Percentiles rank a stretch among this genome's conserved stretches.
phyloP scores from a whole-genome alignment of 139 green algal species.

The Diplosphaera chodatii region DNA sequence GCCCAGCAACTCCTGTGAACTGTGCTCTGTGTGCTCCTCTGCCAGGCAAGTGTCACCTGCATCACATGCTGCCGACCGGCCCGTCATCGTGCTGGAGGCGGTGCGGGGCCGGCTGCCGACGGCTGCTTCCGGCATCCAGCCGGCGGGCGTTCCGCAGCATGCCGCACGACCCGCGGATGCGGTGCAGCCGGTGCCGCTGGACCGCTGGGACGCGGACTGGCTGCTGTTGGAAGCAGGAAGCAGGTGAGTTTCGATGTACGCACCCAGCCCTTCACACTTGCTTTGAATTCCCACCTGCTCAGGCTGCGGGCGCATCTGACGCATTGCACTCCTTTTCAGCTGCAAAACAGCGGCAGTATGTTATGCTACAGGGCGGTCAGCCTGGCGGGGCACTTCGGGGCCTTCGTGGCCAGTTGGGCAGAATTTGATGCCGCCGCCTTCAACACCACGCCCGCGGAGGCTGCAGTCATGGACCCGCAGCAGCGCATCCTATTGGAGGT shows the following conservation, averaged over 20 bases:
- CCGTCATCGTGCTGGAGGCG: background rate
- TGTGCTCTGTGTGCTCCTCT: background rate
- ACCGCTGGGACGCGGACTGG: conserved; percentile 44
- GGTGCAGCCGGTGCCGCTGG: conserved; percentile 22
- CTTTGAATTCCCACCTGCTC: no score
- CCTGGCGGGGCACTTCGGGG: conserved; percentile 38
- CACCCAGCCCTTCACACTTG: no score
- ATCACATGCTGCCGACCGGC: no score
- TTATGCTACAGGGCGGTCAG: background rate
- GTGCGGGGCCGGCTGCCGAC: background rate
- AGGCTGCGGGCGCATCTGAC: no score
- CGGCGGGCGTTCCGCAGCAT: no score
- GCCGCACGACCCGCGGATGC: conserved; percentile 10
- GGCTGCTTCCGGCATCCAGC: background rate
- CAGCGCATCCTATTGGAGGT: conserved; percentile 61
- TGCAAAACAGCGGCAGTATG: no score
- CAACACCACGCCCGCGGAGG: conserved; percentile 21
- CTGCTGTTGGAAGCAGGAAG: background rate
- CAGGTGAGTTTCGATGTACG: no score
- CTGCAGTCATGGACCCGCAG: conserved; percentile 52
- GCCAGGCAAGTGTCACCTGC: background rate
- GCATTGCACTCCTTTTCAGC: no score
- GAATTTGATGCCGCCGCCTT: conserved; percentile 42
- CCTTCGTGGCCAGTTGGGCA: conserved; percentile 27
- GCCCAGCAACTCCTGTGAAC: background rate